A percentile compares a stretch with the other conserved stretches of the same genome.
Conservation (phyloP, 2,329 filamentous ascomycete genomes). For the Colletotrichum navitas region DNA sequence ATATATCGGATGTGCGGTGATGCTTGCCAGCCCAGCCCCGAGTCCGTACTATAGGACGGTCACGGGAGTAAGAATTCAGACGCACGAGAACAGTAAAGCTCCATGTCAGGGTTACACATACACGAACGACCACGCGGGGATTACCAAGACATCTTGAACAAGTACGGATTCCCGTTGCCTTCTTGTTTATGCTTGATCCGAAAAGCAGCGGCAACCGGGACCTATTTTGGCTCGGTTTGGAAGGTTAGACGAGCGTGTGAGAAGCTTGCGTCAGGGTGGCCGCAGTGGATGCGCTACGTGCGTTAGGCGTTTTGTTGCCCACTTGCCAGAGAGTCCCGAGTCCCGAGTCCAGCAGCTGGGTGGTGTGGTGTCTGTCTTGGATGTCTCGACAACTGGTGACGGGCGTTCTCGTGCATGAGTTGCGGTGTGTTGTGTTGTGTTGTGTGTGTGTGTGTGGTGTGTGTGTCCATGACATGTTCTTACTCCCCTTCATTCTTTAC, state of each 20-base stretch:
- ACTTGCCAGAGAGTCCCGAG: slow-evolving; percentile 14
- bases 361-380: slow-evolving; percentile 9
- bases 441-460: not conserved
- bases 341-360: not conserved
- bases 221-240: slow-evolving; percentile 31
- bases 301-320: slow-evolving; percentile 36
- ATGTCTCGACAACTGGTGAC: slow-evolving; percentile 11
- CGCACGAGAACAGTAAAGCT: not conserved
- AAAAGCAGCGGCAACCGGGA: slow-evolving; percentile 30
- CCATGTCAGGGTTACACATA: not conserved
- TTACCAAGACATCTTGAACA: not conserved
- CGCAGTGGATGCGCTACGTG: slow-evolving; percentile 39
- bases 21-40: slow-evolving; percentile 14
- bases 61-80: slow-evolving; percentile 2
- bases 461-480: not conserved
- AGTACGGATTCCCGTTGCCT: not conserved
- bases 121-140: not conserved
- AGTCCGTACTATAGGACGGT: slow-evolving; percentile 16
- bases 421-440: not conserved
- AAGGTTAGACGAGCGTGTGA: slow-evolving; percentile 39
- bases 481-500: not conserved
- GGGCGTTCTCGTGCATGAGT: slow-evolving; percentile 14
- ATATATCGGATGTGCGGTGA: slow-evolving; percentile 2
- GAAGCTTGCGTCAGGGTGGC: slow-evolving; percentile 35
- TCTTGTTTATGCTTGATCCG: not conserved